phyloP scores from a whole-genome alignment of 2,329 filamentous ascomycete species.

The Exophiala mesophila region DNA sequence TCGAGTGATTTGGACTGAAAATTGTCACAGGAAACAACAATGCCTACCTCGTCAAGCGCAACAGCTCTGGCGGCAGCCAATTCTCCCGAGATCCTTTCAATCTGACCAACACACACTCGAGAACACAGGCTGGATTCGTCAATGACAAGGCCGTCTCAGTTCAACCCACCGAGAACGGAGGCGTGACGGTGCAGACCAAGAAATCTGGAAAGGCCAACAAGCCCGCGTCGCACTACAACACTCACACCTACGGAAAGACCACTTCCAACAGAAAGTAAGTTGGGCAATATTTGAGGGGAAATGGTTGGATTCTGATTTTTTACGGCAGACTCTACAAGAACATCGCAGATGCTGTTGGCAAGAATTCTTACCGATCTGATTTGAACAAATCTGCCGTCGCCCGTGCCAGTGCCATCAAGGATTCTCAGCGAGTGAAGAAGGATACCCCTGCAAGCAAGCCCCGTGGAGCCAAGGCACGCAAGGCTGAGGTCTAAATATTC shows the following conservation, averaged over 20 bases:
- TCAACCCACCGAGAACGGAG: constrained; percentile 65
- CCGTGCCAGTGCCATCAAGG: constrained; percentile 79
- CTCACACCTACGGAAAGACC: constrained; percentile 64
- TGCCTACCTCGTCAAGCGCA: constrained; percentile 88
- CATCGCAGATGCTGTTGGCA: constrained; percentile 76
- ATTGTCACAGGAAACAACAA: constrained; percentile 68
- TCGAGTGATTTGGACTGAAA: neutral
- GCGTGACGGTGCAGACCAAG: constrained; percentile 79
- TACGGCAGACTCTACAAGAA: constrained; percentile 73
- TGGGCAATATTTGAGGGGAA: too few relatives aligned
- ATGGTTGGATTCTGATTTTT: too few relatives aligned
- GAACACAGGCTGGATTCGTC: constrained; percentile 91
- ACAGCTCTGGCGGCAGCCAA: constrained; percentile 69
- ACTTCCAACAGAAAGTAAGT: constrained; percentile 76
- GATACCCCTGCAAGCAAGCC: constrained; percentile 66
- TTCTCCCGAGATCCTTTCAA: constrained; percentile 95
- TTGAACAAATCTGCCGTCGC: constrained; percentile 73
- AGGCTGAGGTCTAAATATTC: constrained; percentile 51
- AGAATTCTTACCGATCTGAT: constrained; percentile 78
- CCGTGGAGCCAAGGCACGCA: constrained; percentile 72
- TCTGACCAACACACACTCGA: constrained; percentile 82
- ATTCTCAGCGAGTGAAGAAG: constrained; percentile 75
- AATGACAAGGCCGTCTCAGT: constrained; percentile 93
- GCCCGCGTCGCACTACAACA: constrained; percentile 63
- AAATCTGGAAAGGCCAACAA: constrained; percentile 64